Evolutionary conservation across 2,329 filamentous ascomycete species (phyloP).

Genomic region (Ophiostoma populinum): DNA sequence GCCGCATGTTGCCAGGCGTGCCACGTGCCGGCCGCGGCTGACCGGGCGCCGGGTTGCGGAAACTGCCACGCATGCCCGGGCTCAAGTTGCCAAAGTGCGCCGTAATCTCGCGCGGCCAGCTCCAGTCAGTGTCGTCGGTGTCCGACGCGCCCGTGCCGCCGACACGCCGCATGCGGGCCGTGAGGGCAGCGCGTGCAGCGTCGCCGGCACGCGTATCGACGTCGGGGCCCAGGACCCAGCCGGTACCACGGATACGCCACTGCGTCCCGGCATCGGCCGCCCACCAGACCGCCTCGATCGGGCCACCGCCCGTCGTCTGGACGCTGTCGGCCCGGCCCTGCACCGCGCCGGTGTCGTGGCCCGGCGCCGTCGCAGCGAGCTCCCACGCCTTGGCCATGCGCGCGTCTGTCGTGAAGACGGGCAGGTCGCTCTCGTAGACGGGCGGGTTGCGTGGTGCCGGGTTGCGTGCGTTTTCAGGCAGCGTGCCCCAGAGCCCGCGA

Average conservation of each 20-base stretch:
- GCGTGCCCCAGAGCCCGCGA: conserved; percentile 64
- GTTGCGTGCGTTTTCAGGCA: conserved; percentile 59
- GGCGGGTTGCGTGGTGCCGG: conserved; percentile 52
- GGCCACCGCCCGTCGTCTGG: conserved; percentile 36
- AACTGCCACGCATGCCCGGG: conserved; percentile 62
- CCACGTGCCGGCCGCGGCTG: conserved; percentile 33
- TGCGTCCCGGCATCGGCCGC: conserved; percentile 51
- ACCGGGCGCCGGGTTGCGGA: conserved; percentile 56
- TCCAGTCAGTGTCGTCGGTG: conserved; percentile 37
- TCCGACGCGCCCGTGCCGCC: conserved; percentile 8
- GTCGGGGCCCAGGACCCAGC: conserved; percentile 58
- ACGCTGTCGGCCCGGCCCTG: background rate
- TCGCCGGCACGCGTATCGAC: conserved; percentile 36
- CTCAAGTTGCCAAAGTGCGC: conserved; percentile 81
- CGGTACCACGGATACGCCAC: conserved; percentile 67
- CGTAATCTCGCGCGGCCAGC: conserved; percentile 63
- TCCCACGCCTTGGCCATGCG: conserved; percentile 73
- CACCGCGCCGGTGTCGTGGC: conserved; percentile 25
- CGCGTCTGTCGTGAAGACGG: conserved; percentile 72
- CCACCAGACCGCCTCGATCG: conserved; percentile 76
- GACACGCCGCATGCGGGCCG: conserved; percentile 22
- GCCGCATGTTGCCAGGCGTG: conserved; percentile 18
- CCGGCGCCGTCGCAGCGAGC: conserved; percentile 36
- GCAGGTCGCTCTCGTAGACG: conserved; percentile 56
- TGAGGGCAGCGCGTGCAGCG: conserved; percentile 58